Evolutionary conservation across 768 basidiomycete genomes (phyloP).

Genomic region (Auricularia heimuer): DNA sequence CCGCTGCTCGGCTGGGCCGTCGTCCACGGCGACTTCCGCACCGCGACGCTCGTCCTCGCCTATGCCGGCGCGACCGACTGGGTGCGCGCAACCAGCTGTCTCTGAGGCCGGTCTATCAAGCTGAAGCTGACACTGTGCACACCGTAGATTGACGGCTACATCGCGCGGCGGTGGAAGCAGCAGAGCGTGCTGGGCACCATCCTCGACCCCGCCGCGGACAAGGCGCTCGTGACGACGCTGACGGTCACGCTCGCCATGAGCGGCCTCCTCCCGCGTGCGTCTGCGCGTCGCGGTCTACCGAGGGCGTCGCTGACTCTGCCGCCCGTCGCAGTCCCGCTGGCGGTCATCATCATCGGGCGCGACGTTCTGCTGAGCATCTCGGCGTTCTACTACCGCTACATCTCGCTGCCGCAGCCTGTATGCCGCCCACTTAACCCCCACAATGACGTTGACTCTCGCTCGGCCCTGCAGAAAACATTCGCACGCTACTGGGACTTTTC

Average conservation of each 20-base stretch:
- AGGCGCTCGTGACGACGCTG: slow-evolving; percentile 88
- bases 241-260: slow-evolving; percentile 78
- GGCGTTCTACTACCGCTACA: slow-evolving; percentile 90
- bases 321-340: slow-evolving; percentile 58
- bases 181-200: slow-evolving; percentile 85
- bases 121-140: slow-evolving; percentile 6
- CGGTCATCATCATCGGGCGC: slow-evolving; percentile 77
- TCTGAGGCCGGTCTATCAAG: slow-evolving; percentile 4
- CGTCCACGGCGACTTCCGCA: slow-evolving; percentile 63
- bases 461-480: slow-evolving; percentile 66
- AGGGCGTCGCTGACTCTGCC: neutral
- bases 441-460: slow-evolving; percentile 4
- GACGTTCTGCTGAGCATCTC: slow-evolving; percentile 79
- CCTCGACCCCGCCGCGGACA: slow-evolving; percentile 96
- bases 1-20: slow-evolving; percentile 90
- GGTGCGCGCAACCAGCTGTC: slow-evolving; percentile 39
- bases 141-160: slow-evolving; percentile 74
- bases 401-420: slow-evolving; percentile 79
- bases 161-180: slow-evolving; percentile 81
- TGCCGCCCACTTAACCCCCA: slow-evolving; percentile 21
- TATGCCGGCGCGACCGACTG: slow-evolving; percentile 90
- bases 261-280: slow-evolving; percentile 72
- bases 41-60: slow-evolving; percentile 74
- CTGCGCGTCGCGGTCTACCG: neutral
- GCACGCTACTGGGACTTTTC: slow-evolving; percentile 93